A percentile compares a stretch with the other conserved stretches of the same genome.
Evolutionary conservation across 805 yeast species (phyloP).

Genomic region (Candida montana): DNA sequence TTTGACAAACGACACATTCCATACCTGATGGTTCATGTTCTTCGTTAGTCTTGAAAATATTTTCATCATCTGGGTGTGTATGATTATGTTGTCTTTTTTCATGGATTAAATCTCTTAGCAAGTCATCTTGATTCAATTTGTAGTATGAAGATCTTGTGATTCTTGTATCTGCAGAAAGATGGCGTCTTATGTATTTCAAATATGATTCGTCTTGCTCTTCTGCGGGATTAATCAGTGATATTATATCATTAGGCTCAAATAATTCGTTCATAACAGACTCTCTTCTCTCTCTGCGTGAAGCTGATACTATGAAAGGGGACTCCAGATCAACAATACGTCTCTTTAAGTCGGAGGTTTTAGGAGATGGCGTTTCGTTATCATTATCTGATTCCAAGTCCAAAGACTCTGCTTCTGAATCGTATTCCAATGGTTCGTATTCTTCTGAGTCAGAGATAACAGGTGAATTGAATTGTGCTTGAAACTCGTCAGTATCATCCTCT

Average conservation of each 20-base stretch:
- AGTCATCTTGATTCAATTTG: slow-evolving; percentile 23
- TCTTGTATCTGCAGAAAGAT: slow-evolving; percentile 20
- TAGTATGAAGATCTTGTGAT: slow-evolving; percentile 33
- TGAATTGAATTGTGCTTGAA: slow-evolving; percentile 7
- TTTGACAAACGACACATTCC: slow-evolving; percentile 72
- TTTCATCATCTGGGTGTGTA: neutral
- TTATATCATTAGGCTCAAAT: slow-evolving; percentile 16
- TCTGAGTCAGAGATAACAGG: slow-evolving; percentile 17
- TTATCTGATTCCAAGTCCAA: slow-evolving; percentile 26
- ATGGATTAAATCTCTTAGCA: slow-evolving; percentile 26
- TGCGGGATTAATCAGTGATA: slow-evolving; percentile 28
- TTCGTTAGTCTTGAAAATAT: too few relatives aligned
- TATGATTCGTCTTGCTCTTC: slow-evolving; percentile 17
- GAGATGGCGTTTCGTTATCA: too few relatives aligned
- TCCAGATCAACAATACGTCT: too few relatives aligned
- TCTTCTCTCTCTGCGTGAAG: too few relatives aligned
- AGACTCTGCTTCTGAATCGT: neutral
- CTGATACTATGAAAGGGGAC: too few relatives aligned
- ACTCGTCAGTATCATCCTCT: slow-evolving; percentile 30
- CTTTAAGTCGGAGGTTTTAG: too few relatives aligned
- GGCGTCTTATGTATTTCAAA: slow-evolving; percentile 13
- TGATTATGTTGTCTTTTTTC: slow-evolving; percentile 19
- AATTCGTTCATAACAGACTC: slow-evolving; percentile 12
- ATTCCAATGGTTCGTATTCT: neutral
- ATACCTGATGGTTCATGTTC: slow-evolving; percentile 46